A percentile compares a stretch with the other conserved stretches of the same genome.
These are phyloP conservation scores for Chionographis japonica DNA, from an alignment of 106 monocot genomes.

Conservation along the genomic window DNA sequence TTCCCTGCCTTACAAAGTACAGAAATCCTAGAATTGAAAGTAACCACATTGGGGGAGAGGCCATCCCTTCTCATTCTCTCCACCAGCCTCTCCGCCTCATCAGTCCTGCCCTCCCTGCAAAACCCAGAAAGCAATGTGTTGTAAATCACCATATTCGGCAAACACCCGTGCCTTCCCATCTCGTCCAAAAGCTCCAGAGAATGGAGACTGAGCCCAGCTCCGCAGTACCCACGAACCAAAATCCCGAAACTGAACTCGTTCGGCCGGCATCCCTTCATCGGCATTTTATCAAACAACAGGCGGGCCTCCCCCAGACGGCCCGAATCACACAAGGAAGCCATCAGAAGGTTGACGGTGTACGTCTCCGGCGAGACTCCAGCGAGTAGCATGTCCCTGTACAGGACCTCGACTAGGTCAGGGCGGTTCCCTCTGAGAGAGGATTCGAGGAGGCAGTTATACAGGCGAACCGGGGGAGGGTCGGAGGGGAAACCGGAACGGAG, in stretches of 20 bases:
- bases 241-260: slow-evolving; percentile 81
- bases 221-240: slow-evolving; percentile 71
- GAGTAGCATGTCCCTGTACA: slow-evolving; percentile 69
- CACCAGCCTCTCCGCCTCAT: slow-evolving; percentile 70
- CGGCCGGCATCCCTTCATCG: slow-evolving; percentile 39
- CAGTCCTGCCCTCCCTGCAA: slow-evolving; percentile 51
- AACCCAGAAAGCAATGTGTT: slow-evolving; percentile 78
- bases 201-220: slow-evolving; percentile 18
- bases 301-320: slow-evolving; percentile 55
- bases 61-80: slow-evolving; percentile 61
- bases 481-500: slow-evolving; percentile 40
- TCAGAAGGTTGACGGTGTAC: slow-evolving; percentile 64
- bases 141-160: slow-evolving; percentile 61
- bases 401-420: slow-evolving; percentile 39
- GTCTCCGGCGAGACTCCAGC: slow-evolving; percentile 44
- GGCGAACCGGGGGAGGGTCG: slow-evolving; percentile 26
- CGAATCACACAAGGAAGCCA: slow-evolving; percentile 50
- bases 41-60: slow-evolving; percentile 72
- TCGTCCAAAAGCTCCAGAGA: slow-evolving; percentile 51
- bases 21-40: slow-evolving; percentile 88
- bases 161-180: slow-evolving; percentile 41
- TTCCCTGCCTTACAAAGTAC: slow-evolving; percentile 72
- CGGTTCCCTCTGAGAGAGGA: slow-evolving; percentile 26
- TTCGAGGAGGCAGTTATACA: slow-evolving; percentile 54
- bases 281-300: slow-evolving; percentile 77